Evolutionary conservation across 192 early-diverging fungal genomes (phyloP).

Genomic region (Irineochytrium annulatum): DNA sequence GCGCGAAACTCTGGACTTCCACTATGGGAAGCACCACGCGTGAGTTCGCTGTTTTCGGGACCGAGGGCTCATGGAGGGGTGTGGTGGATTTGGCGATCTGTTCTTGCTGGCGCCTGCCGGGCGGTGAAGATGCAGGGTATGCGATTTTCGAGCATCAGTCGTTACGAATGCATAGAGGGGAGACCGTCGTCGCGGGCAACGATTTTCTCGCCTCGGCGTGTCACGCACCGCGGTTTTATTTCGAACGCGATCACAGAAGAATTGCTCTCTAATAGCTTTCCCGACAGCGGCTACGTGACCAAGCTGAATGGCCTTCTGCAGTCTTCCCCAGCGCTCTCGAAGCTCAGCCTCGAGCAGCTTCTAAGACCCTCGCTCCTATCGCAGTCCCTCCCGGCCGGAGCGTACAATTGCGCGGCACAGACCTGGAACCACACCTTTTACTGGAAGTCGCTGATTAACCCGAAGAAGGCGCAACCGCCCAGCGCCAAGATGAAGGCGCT

Average conservation of each 20-base stretch:
- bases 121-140: too few species aligned
- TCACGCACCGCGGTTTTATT: too few species aligned
- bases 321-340: background rate
- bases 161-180: too few species aligned
- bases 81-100: too few species aligned
- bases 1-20: slow-evolving; percentile 20
- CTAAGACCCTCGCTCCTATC: background rate
- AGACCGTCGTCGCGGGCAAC: too few species aligned
- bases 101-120: too few species aligned
- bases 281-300: slow-evolving; percentile 16
- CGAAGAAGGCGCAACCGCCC: background rate
- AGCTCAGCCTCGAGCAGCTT: slow-evolving; percentile 1
- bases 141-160: too few species aligned
- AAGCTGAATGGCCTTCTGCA: slow-evolving; percentile 5
- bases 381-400: slow-evolving; percentile 5
- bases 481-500: slow-evolving; percentile 11
- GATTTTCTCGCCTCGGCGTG: too few species aligned
- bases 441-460: slow-evolving; percentile 12
- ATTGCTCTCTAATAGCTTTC: too few species aligned
- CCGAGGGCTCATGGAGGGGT: too few species aligned
- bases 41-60: too few species aligned
- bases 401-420: slow-evolving; percentile 25
- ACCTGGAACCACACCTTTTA: slow-evolving; percentile 27
- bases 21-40: slow-evolving; percentile 28
- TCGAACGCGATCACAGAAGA: too few species aligned